Evolutionary conservation across 2,329 filamentous ascomycete species (phyloP).

Genomic region (Fusarium begoniae): DNA sequence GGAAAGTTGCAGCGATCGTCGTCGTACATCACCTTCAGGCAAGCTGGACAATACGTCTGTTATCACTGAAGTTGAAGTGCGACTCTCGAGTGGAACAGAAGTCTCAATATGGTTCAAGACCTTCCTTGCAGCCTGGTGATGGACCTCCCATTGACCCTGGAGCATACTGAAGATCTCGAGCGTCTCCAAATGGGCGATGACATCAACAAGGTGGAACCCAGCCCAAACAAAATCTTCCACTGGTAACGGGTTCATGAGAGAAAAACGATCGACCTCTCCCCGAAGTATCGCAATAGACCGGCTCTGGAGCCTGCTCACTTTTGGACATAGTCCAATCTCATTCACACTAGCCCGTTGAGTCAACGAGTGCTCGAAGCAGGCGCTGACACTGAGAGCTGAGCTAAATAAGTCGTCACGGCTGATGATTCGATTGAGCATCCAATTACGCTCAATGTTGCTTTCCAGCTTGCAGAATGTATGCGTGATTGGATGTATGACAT

Average conservation of each 20-base stretch:
- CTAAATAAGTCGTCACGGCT: neutral
- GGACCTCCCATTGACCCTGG: neutral
- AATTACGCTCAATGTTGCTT: neutral
- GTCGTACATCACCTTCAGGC: neutral
- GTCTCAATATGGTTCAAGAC: neutral
- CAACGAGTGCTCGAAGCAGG: neutral
- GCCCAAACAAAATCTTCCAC: neutral
- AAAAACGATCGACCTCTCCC: neutral
- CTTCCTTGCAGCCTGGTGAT: neutral
- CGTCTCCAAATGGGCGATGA: neutral
- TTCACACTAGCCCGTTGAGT: neutral
- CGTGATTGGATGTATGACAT: neutral
- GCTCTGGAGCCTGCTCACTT: neutral
- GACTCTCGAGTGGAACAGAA: neutral
- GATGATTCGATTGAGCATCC: neutral
- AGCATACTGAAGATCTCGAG: conserved; percentile 3
- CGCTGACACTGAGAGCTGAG: neutral
- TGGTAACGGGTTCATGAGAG: neutral
- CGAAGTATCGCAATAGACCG: neutral
- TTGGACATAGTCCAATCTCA: neutral
- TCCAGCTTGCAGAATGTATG: neutral
- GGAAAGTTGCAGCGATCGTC: neutral
- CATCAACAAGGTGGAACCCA: neutral
- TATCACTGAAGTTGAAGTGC: neutral
- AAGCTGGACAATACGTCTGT: neutral